Evolutionary conservation across 176 grass and related monocot genomes (phyloP).

Genomic region (Avena insularis): DNA sequence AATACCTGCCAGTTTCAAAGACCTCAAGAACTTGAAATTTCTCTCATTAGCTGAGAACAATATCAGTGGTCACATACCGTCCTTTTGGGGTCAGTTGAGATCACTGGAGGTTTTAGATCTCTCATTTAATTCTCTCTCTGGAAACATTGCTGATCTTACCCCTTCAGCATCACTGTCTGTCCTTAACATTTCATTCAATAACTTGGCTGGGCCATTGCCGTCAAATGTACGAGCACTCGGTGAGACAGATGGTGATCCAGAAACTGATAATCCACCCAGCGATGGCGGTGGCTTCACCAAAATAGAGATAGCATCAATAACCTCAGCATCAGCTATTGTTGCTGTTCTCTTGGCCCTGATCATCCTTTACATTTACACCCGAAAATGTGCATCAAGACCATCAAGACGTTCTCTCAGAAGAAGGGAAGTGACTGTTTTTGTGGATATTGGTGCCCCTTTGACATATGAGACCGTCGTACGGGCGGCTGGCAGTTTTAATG

Average conservation of each 20-base stretch:
- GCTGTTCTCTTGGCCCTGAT: conserved; percentile 86
- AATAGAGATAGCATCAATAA: conserved; percentile 96
- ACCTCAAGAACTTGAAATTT: conserved; percentile 71
- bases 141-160: conserved; percentile 58
- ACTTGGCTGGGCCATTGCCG: conserved; percentile 68
- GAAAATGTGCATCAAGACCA: conserved; percentile 67
- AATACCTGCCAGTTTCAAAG: conserved; percentile 70
- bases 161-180: conserved; percentile 54
- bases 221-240: conserved; percentile 49
- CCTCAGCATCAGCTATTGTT: conserved; percentile 91
- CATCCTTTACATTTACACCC: conserved; percentile 84
- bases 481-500: conserved; percentile 80
- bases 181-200: conserved; percentile 86
- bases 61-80: conserved; percentile 66
- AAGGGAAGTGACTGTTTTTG: conserved; percentile 80
- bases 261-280: conserved; percentile 40
- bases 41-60: conserved; percentile 79
- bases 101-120: conserved; percentile 85
- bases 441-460: conserved; percentile 80
- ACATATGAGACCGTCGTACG: conserved; percentile 88
- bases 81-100: conserved; percentile 58
- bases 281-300: conserved; percentile 63
- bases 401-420: conserved; percentile 61
- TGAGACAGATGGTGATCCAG: conserved; percentile 42
- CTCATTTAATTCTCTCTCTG: conserved; percentile 77